A percentile compares a stretch with the other conserved stretches of the same genome.
Evolutionary conservation across 2,329 filamentous ascomycete genomes (phyloP).

Genomic region (Aaosphaeria arxii): DNA sequence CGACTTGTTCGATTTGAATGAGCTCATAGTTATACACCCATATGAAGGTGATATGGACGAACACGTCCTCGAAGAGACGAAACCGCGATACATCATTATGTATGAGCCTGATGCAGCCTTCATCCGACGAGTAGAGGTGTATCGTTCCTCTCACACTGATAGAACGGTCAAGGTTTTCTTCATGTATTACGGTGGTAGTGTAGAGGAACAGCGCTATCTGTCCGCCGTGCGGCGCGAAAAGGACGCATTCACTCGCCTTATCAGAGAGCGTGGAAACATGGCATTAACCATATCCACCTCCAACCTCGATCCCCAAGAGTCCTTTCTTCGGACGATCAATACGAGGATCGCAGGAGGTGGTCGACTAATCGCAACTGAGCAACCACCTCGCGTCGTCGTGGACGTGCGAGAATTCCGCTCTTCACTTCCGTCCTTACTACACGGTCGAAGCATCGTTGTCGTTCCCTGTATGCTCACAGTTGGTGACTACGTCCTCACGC

Average conservation of each 20-base stretch:
- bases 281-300: slow-evolving; percentile 76
- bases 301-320: slow-evolving; percentile 77
- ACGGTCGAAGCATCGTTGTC: slow-evolving; percentile 82
- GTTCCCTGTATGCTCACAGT: slow-evolving; percentile 96
- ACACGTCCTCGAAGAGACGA: slow-evolving; percentile 90
- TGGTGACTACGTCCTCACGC: slow-evolving; percentile 91
- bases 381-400: slow-evolving; percentile 87
- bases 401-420: slow-evolving; percentile 96
- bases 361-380: slow-evolving; percentile 74
- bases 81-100: slow-evolving; percentile 95
- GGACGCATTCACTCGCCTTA: slow-evolving; percentile 90
- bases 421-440: slow-evolving; percentile 83
- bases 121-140: slow-evolving; percentile 91
- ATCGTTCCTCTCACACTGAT: slow-evolving; percentile 88
- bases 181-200: slow-evolving; percentile 90
- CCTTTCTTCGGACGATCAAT: slow-evolving; percentile 91
- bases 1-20: slow-evolving; percentile 85
- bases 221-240: slow-evolving; percentile 91
- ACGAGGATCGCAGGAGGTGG: slow-evolving; percentile 95
- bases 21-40: slow-evolving; percentile 83
- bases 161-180: slow-evolving; percentile 92
- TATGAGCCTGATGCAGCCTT: slow-evolving; percentile 95
- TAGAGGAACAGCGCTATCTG: slow-evolving; percentile 92
- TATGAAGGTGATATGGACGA: slow-evolving; percentile 97
- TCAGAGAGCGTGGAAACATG: slow-evolving; percentile 93